phyloP scores from a whole-genome alignment of 495 filamentous ascomycete genomes.

The Xylaria cubensis region DNA sequence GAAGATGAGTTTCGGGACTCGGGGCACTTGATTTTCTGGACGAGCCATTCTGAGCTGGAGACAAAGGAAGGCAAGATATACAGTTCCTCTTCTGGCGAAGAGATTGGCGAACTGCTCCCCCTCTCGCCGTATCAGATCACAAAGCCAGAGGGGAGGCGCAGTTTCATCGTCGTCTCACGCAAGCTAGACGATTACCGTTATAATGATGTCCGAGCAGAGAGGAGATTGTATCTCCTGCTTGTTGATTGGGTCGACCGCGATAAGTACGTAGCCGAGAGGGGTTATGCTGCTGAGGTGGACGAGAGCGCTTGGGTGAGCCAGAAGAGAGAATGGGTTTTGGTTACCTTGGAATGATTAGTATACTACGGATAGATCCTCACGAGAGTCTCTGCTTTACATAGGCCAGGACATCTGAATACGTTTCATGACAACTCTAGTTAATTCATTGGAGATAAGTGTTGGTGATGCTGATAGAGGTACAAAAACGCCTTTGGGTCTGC shows the following conservation, averaged over 20 bases:
- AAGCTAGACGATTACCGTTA: constrained; percentile 20
- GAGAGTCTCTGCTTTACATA: background rate
- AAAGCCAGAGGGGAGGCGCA: constrained; percentile 22
- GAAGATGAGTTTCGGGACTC: constrained; percentile 28
- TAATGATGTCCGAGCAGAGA: constrained; percentile 17
- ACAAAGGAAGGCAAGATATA: constrained; percentile 21
- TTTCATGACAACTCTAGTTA: background rate
- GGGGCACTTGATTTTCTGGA: constrained; percentile 31
- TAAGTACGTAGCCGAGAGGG: background rate
- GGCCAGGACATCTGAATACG: background rate
- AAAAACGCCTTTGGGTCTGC: background rate
- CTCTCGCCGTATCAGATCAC: constrained; percentile 7
- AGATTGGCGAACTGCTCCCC: background rate
- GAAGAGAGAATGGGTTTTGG: background rate
- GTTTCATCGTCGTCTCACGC: background rate
- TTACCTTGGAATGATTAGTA: background rate
- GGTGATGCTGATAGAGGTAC: background rate
- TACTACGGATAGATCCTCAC: background rate
- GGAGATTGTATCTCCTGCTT: background rate
- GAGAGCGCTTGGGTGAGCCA: background rate
- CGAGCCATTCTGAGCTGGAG: constrained; percentile 26
- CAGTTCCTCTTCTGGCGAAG: background rate
- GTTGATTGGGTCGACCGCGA: background rate
- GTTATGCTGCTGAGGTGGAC: background rate
- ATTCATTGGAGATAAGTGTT: background rate